Evolutionary conservation across 1,284 basidiomycete genomes (phyloP).

Genomic region (Boletus calvinii): DNA sequence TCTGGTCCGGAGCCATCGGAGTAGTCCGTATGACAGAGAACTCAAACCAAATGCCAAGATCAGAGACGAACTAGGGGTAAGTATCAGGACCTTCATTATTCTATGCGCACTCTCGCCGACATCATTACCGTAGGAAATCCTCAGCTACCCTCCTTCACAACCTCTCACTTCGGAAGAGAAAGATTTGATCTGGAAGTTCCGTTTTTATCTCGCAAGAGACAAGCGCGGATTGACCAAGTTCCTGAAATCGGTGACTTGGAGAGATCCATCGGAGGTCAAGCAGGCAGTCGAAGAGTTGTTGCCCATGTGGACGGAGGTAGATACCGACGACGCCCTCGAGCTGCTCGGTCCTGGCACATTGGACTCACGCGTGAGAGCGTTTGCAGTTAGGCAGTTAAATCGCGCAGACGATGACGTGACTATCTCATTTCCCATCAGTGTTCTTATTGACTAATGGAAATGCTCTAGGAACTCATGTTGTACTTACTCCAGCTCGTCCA

Average conservation of each 20-base stretch:
- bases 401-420: conserved; percentile 92
- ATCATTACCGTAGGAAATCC: conserved; percentile 64
- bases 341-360: conserved; percentile 89
- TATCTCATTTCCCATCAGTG: conserved; percentile 12
- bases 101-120: neutral
- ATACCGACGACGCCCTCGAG: conserved; percentile 95
- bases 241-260: conserved; percentile 97
- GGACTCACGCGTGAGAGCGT: conserved; percentile 89
- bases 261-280: conserved; percentile 93
- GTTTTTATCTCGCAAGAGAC: conserved; percentile 92
- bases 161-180: conserved; percentile 89
- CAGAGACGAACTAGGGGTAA: conserved; percentile 87
- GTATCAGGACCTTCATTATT: conserved; percentile 19
- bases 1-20: conserved; percentile 91
- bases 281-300: conserved; percentile 96
- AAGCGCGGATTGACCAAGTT: conserved; percentile 96
- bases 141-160: conserved; percentile 90
- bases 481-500: conserved; percentile 97
- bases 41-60: conserved; percentile 96
- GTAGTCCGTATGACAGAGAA: conserved; percentile 92
- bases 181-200: conserved; percentile 97
- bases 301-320: conserved; percentile 96
- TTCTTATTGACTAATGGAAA: conserved; percentile 2
- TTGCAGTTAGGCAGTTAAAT: conserved; percentile 89
- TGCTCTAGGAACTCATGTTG: conserved; percentile 77